Percentiles rank a stretch among this genome's conserved stretches.
Conservation (phyloP, 1,139 yeast genomes). For the Hemisphaericaspora xylofermentans region DNA sequence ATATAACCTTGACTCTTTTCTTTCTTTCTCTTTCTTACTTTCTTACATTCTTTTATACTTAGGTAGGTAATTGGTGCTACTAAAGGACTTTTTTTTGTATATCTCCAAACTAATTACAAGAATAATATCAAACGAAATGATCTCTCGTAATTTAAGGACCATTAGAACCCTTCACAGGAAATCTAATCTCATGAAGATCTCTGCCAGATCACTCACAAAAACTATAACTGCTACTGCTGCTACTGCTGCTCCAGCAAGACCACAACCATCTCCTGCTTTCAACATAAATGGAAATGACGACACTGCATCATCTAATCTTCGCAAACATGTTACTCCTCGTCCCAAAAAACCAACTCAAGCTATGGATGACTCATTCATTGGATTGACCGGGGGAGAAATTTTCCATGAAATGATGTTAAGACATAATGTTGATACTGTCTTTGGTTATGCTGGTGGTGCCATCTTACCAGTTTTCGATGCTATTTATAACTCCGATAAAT, state of each 20-base stretch:
- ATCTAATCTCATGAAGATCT: slow-evolving; percentile 8
- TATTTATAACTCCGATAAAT: slow-evolving; percentile 84
- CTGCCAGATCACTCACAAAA: slow-evolving; percentile 33
- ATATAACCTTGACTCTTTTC: no score
- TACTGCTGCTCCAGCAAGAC: slow-evolving; percentile 30
- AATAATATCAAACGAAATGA: slow-evolving; percentile 10
- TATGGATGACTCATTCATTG: slow-evolving; percentile 87
- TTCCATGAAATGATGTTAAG: slow-evolving; percentile 99
- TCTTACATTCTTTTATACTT: no score
- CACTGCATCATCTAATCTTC: slow-evolving; percentile 9
- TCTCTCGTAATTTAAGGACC: slow-evolving; percentile 13
- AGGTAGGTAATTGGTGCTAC: no score
- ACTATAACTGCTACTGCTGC: slow-evolving; percentile 36
- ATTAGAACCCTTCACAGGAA: slow-evolving; percentile 10
- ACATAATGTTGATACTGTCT: slow-evolving; percentile 91
- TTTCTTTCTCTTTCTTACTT: no score
- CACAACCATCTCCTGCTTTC: slow-evolving; percentile 42
- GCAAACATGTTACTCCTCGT: slow-evolving; percentile 6
- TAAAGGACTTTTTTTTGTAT: no score
- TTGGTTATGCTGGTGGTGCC: slow-evolving; percentile 98
- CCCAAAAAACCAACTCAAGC: slow-evolving; percentile 12
- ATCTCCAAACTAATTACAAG: no score
- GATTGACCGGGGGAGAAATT: slow-evolving; percentile 95
- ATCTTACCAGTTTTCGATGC: slow-evolving; percentile 97
- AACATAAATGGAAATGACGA: slow-evolving; percentile 23